Percentiles rank a stretch among this genome's conserved stretches.
These are phyloP conservation scores for Hypoxylon sp. DNA, from an alignment of 2,329 filamentous ascomycete species.

Conservation along the genomic window DNA sequence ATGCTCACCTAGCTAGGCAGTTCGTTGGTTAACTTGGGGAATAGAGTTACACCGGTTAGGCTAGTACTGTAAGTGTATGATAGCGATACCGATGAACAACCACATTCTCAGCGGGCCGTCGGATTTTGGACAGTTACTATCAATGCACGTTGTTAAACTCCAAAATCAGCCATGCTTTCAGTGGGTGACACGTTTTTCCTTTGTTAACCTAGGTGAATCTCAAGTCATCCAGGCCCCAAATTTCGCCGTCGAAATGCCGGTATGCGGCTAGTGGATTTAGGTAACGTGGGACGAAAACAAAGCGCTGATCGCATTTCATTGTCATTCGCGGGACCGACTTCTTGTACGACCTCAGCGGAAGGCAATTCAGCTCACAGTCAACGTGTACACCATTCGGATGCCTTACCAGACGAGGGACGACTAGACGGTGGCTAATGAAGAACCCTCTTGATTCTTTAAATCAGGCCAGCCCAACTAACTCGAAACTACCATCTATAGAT, in stretches of 20 bases:
- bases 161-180: not conserved
- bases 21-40: no score
- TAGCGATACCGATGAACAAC: no score
- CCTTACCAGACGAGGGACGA: not conserved
- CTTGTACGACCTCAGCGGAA: not conserved
- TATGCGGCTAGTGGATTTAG: slow-evolving; percentile 8
- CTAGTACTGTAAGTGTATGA: no score
- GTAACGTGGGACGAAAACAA: slow-evolving; percentile 15
- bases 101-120: no score
- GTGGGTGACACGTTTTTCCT: not conserved
- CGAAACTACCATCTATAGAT: not conserved
- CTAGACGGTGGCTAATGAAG: slow-evolving; percentile 1
- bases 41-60: no score
- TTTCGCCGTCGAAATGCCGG: not conserved
- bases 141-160: not conserved
- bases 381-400: not conserved
- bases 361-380: not conserved
- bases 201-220: not conserved
- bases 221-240: not conserved
- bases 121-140: not conserved
- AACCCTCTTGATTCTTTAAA: not conserved
- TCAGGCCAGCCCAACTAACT: not conserved
- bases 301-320: slow-evolving; percentile 8
- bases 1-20: no score
- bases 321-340: not conserved